These are phyloP conservation scores for Oemleria cerasiformis DNA, from an alignment of 306 rosid genomes.

Conservation along the genomic window DNA sequence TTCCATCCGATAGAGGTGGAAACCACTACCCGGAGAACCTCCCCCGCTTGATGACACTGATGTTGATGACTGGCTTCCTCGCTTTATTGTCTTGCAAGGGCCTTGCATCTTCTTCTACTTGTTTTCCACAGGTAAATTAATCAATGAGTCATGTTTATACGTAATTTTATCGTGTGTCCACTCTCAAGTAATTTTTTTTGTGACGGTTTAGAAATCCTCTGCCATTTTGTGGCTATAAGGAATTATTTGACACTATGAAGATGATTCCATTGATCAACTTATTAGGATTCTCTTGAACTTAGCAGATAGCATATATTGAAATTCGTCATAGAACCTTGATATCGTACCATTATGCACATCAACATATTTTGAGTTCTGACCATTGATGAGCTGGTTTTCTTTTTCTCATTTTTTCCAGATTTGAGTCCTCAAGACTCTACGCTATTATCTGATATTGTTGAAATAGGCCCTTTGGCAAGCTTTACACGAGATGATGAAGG, in stretches of 20 bases:
- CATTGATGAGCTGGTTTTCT: background rate
- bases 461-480: constrained; percentile 64
- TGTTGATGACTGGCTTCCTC: constrained; percentile 89
- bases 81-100: constrained; percentile 82
- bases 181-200: background rate
- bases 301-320: background rate
- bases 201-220: background rate
- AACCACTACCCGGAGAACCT: constrained; percentile 81
- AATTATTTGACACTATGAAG: background rate
- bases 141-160: background rate
- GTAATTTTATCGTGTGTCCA: no score
- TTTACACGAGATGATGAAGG: constrained; percentile 61
- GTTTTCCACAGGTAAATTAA: constrained; percentile 57
- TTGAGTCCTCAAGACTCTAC: constrained; percentile 62
- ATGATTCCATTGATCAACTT: no score
- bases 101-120: constrained; percentile 66
- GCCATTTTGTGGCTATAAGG: background rate
- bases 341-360: background rate
- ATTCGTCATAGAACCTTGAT: background rate
- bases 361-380: constrained; percentile 3
- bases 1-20: constrained; percentile 58
- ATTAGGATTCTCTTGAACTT: no score
- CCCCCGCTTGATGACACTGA: constrained; percentile 75
- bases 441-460: constrained; percentile 65
- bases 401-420: constrained; percentile 30